Base-by-base conservation (phyloP, 352 stramenopile genomes). In the Globisporangium mamillatum region DNA sequence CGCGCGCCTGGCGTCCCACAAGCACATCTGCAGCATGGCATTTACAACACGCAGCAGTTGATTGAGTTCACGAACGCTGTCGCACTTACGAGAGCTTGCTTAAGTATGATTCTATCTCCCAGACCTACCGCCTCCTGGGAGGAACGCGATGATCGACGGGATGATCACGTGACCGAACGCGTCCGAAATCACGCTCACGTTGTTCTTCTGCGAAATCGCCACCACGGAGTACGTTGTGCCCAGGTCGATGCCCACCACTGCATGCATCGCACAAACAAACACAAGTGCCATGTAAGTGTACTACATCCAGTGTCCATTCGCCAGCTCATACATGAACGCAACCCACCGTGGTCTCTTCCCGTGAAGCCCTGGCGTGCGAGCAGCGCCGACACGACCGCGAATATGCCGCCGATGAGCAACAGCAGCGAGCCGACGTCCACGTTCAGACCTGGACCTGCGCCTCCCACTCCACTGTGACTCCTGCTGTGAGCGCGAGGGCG, bases 221-320 rank as follows among this genome's bases (percentile, higher is more conserved):
- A 91, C 85, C 10, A 90, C 81, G 44, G 84, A 93, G 77, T 90
- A 93, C 70, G 84, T 93, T 52, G 84, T 93, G 50, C 84, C 84
- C 16, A 91, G 74, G 60, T 93, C 85, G 46, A 93, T 87, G 60
- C 85, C 85, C 34, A 93, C 75, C 25, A 89, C 85, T 86, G 32
- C 44, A n/a, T n/a, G 12, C 16, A 32, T 14, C 5, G 14, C 24
- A 58, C 8, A 56, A 10, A 63, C 14, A 54, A 5, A 38, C 29
- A 32, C 32, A 38, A 1, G 32, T 3, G 32, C 32, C 32, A 38
- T 38, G 32, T 38, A 38, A 38, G 7, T 38, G 8, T 7, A 38
- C 32, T 38, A 7, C 32, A 38, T 38, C 32, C 32, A 38, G 32
- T 12, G 32, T 38, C 32, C 32, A 38, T 38, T 38, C 32, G 1